Evolutionary conservation across 768 basidiomycete species (phyloP), one percentile per base, ranked within the genome.

Genomic region (Mrakia blollopis): DNA sequence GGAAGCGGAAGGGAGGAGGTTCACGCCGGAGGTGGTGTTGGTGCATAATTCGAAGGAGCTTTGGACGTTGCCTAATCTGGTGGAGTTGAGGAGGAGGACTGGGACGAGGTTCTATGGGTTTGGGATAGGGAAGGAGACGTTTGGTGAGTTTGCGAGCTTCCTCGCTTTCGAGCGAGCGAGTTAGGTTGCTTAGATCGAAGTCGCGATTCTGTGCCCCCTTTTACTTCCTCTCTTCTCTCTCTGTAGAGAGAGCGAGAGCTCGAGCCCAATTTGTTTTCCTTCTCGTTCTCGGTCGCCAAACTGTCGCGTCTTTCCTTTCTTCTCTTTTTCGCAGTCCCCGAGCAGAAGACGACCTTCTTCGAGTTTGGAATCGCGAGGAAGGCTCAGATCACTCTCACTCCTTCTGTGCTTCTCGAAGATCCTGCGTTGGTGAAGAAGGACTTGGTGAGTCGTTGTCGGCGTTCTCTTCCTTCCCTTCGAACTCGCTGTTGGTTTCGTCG

Each of bases 391-490:
- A 63, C 62, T 21, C 35, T 63, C 1, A 63, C 62, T 7, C 62
- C 62, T 10, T 63, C 62, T 2, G 62, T 63, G 7, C 32, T 63
- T 11, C 32, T 63, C n/a, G 62, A 63, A 7, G 62, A 63, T 5
- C 62, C 62, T 7, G 62, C n/a, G 35, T 16, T 37, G 35, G 62
- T 63, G 30, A 63, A 63, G 62, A 63, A 63, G 62, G 62, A 63
- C 16, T 16, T 63, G n/a, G 62, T 63, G 30, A 30, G 62, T 63
- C 61, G 52, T n/a, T n/a, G n/a, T n/a, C 52, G 10, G 4, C 57
- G 25, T 57, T 57, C 54, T 23, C n/a, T n/a, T n/a, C 23, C 25
- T 18, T 54, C 25, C 52, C 25, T 62, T n/a, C 28, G 16, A 62
- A n/a, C 10, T 30, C 18, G 30, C 14, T 21, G 32, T 32, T 63